Conservation (phyloP, 257 asterid species). For the Ligustrum vulgare region DNA sequence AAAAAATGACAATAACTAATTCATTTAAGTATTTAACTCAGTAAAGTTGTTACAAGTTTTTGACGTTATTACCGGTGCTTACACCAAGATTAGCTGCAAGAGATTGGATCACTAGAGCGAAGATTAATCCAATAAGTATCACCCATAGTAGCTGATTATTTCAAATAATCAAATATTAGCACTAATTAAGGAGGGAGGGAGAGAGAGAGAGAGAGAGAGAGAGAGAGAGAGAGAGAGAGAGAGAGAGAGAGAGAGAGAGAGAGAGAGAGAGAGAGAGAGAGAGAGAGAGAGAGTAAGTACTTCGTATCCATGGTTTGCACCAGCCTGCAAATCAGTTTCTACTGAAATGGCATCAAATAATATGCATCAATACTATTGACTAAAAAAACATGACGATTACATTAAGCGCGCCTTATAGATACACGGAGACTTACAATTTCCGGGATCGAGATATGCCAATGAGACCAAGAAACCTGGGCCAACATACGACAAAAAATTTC, state of each 20-base stretch:
- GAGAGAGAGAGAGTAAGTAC: conserved; percentile 22
- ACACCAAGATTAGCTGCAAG: conserved; percentile 97
- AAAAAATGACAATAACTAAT: too few species aligned
- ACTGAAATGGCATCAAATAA: conserved; percentile 36
- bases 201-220: background rate
- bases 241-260: too few species aligned
- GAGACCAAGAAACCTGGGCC: conserved; percentile 98
- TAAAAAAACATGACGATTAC: too few species aligned
- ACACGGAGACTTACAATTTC: conserved; percentile 53
- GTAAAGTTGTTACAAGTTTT: background rate
- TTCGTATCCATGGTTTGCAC: conserved; percentile 82
- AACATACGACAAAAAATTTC: conserved; percentile 56
- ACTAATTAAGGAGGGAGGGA: background rate
- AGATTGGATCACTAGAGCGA: conserved; percentile 87
- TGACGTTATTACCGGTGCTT: conserved; percentile 58
- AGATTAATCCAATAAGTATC: conserved; percentile 78
- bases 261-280: background rate
- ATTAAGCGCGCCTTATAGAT: background rate
- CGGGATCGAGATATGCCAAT: conserved; percentile 92
- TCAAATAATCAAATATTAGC: conserved; percentile 14
- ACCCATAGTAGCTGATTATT: conserved; percentile 73
- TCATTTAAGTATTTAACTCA: too few species aligned
- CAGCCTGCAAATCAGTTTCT: conserved; percentile 97
- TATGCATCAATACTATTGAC: background rate
- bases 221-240: too few species aligned